Evolutionary conservation across 352 stramenopile species (phyloP).

Genomic region (Phytophthora foliorum): DNA sequence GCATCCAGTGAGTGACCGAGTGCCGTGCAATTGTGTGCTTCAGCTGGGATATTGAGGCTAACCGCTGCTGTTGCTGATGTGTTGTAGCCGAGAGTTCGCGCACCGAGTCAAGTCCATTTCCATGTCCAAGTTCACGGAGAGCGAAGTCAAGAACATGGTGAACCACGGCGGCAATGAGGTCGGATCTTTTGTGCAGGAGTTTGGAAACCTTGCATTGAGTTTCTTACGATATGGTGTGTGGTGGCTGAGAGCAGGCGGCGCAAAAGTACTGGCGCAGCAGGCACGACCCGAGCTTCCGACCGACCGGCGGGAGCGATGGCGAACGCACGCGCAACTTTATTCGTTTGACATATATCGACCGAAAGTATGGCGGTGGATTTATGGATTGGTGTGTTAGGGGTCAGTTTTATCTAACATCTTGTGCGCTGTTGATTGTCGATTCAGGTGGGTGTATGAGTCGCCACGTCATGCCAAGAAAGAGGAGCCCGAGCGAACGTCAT

Average conservation of each 20-base stretch:
- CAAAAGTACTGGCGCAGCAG: conserved; percentile 90
- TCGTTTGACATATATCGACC: conserved; percentile 88
- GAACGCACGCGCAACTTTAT: conserved; percentile 92
- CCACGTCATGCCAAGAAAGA: conserved; percentile 63
- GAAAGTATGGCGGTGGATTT: conserved; percentile 60
- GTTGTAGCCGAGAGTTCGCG: conserved; percentile 88
- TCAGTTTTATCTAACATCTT: neutral
- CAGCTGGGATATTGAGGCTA: neutral
- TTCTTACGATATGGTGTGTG: neutral
- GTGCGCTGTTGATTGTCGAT: neutral
- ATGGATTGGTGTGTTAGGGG: neutral
- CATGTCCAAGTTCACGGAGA: conserved; percentile 94
- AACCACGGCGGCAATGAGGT: conserved; percentile 93
- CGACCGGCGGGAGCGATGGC: conserved; percentile 73
- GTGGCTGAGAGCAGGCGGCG: conserved; percentile 52
- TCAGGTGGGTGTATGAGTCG: conserved; percentile 85
- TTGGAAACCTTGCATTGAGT: neutral
- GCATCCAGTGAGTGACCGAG: conserved; percentile 87
- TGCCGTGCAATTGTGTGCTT: neutral
- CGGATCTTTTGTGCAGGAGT: neutral
- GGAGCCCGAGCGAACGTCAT: conserved; percentile 40
- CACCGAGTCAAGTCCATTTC: conserved; percentile 95
- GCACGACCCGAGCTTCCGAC: conserved; percentile 85
- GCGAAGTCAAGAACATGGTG: conserved; percentile 91
- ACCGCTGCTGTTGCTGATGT: conserved; percentile 4